A percentile compares a stretch with the other conserved stretches of the same genome.
Conservation (phyloP, 2,329 filamentous ascomycete genomes). For the Colletotrichum simmondsii region DNA sequence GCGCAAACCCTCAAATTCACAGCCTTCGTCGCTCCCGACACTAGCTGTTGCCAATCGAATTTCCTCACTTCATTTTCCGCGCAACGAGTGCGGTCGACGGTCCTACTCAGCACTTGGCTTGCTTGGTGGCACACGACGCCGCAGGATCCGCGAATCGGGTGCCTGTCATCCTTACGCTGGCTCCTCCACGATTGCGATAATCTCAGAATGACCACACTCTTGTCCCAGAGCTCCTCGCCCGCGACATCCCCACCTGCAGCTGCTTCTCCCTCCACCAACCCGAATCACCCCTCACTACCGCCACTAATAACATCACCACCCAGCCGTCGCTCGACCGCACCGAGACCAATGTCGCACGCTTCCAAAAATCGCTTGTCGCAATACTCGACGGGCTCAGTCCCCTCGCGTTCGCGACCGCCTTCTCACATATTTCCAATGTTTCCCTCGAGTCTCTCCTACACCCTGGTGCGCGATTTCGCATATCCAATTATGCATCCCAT, state of each 20-base stretch:
- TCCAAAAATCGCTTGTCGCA: constrained; percentile 86
- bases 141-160: constrained; percentile 32
- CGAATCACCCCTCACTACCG: constrained; percentile 65
- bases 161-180: constrained; percentile 41
- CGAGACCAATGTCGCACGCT: constrained; percentile 79
- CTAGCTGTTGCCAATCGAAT: constrained; percentile 1
- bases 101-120: constrained; percentile 10
- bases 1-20: constrained; percentile 15
- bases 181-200: constrained; percentile 34
- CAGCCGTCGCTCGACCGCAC: constrained; percentile 68
- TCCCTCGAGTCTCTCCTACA: constrained; percentile 86
- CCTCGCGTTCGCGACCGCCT: constrained; percentile 78
- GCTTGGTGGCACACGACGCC: constrained; percentile 28
- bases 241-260: constrained; percentile 63
- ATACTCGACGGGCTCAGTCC: constrained; percentile 79
- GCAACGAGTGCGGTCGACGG: background rate
- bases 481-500: constrained; percentile 85
- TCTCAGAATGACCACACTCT: constrained; percentile 59
- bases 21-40: background rate
- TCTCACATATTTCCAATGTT: constrained; percentile 87
- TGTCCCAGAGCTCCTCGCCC: constrained; percentile 67
- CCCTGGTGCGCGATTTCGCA: constrained; percentile 95
- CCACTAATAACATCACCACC: constrained; percentile 68
- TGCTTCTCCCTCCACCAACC: constrained; percentile 56
- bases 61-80: background rate